Base-by-base conservation (phyloP, 1,139 yeast species). In the Blastobotrys capitulatus region DNA sequence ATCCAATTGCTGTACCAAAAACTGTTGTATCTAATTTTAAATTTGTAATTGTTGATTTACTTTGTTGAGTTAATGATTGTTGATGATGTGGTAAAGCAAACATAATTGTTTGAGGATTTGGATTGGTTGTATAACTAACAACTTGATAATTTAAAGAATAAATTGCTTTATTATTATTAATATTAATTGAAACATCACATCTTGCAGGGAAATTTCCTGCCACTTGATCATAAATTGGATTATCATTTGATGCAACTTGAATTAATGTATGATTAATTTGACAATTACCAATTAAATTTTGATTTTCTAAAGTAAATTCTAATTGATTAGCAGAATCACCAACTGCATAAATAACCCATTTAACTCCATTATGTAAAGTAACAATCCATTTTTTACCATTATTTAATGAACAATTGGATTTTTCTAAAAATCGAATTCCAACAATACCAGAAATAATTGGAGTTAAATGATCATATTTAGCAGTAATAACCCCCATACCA, bases 401-500 rank as follows among this genome's bases (percentile, higher is more conserved):
- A 20, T 13, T 5, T 25, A 13, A 9, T 12, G 26, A 5, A 9
- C 19, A 18, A n/a, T 36, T 31, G 6, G 6, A 2, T 29, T 32
- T 34, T 20, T 18, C 6, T 18, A 42, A 20, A n/a, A 70, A 63
- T 60, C 77, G 77, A 57, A 84, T 71, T 3, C 87, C 89, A 49
- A 76, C 74, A 42, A 72, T 71, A 0, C 87, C 74, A 54, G 74
- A 73, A 48, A 86, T 65, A 43, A 67, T 63, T 1, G 88, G 82
- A 47, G 71, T 71, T 60, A 83, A 68, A 0, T 92, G 92, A 52
- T 77, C 70, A 62, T 85, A 86, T 26, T 82, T 67, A 20, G 79
- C 85, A 13, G 88, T 78, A 3, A 80, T 76, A 58, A 83, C 78
- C 18, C 95, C 95, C 85, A 83, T 83, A 52, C 95, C 95, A 62